Percentiles rank a stretch among this genome's conserved stretches.
These are phyloP conservation scores for Marsdenia floribunda DNA, from an alignment of 257 asterid genomes.

Conservation along the genomic window DNA sequence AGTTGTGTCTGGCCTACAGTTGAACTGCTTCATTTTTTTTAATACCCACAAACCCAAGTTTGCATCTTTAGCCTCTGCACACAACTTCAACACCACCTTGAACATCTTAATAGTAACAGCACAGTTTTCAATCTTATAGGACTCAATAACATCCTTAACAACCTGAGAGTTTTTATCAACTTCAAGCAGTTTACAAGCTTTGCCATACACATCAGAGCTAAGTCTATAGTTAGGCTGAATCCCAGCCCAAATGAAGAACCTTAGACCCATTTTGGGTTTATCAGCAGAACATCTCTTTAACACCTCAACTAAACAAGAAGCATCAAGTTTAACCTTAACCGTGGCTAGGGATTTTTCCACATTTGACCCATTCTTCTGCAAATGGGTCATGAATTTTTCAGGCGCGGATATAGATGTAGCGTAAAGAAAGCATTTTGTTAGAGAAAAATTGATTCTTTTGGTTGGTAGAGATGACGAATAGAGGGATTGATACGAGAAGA, in stretches of 20 bases:
- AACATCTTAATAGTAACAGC: conserved; percentile 53
- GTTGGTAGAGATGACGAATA: conserved; percentile 20
- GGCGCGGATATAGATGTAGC: conserved; percentile 42
- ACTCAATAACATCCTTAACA: conserved; percentile 48
- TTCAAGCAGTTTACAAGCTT: conserved; percentile 56
- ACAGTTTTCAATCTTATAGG: conserved; percentile 42
- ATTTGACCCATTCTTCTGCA: conserved; percentile 33
- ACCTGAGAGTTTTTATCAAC: conserved; percentile 41
- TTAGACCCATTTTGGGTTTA: conserved; percentile 56
- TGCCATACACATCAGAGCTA: conserved; percentile 41
- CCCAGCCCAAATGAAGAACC: conserved; percentile 93
- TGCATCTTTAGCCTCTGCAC: conserved; percentile 69
- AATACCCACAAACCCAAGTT: conserved; percentile 65
- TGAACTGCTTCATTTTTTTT: conserved; percentile 67
- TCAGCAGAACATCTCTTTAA: conserved; percentile 45
- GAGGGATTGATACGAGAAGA: conserved; percentile 28
- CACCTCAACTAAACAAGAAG: conserved; percentile 50
- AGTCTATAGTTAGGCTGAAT: conserved; percentile 60
- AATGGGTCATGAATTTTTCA: conserved; percentile 40
- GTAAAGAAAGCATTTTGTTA: conserved; percentile 21
- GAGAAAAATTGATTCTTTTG: conserved; percentile 18
- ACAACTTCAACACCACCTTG: conserved; percentile 63
- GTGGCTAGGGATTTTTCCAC: conserved; percentile 49
- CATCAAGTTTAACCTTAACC: conserved; percentile 46
- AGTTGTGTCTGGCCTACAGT: conserved; percentile 62